Conservation (phyloP, 2,329 filamentous ascomycete species). For the Lizonia empirigonia region DNA sequence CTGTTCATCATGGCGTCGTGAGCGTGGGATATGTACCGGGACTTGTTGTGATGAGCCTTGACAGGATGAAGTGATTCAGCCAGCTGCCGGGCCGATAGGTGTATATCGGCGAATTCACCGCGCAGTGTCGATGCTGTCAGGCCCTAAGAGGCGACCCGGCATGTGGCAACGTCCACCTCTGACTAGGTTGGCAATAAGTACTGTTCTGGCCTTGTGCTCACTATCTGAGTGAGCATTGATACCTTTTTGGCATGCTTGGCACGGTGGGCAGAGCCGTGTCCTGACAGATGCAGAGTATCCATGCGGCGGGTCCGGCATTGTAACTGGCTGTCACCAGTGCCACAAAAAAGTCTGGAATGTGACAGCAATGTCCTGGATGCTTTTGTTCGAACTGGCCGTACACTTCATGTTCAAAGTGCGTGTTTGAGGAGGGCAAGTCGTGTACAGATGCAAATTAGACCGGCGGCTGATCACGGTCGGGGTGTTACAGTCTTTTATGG, state of each 20-base stretch:
- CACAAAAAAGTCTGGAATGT: too few species aligned
- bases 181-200: too few species aligned
- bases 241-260: too few species aligned
- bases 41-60: slow-evolving; percentile 5
- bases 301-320: not conserved
- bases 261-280: too few species aligned
- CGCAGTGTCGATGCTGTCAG: slow-evolving; percentile 2
- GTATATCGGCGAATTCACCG: slow-evolving; percentile 19
- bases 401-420: not conserved
- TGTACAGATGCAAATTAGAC: slow-evolving; percentile 6
- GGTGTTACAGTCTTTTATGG: too few species aligned
- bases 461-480: slow-evolving; percentile 6
- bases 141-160: too few species aligned
- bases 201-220: too few species aligned
- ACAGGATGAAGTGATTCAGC: slow-evolving; percentile 16
- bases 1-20: slow-evolving; percentile 13
- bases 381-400: too few species aligned
- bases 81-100: slow-evolving; percentile 15
- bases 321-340: too few species aligned
- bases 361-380: too few species aligned
- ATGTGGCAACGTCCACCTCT: too few species aligned
- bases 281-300: not conserved
- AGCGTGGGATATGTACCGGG: slow-evolving; percentile 16
- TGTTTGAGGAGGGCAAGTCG: not conserved
- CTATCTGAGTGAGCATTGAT: too few species aligned